Evolutionary conservation across 2,329 filamentous ascomycete species (phyloP).

Genomic region (Fusarium sp.): DNA sequence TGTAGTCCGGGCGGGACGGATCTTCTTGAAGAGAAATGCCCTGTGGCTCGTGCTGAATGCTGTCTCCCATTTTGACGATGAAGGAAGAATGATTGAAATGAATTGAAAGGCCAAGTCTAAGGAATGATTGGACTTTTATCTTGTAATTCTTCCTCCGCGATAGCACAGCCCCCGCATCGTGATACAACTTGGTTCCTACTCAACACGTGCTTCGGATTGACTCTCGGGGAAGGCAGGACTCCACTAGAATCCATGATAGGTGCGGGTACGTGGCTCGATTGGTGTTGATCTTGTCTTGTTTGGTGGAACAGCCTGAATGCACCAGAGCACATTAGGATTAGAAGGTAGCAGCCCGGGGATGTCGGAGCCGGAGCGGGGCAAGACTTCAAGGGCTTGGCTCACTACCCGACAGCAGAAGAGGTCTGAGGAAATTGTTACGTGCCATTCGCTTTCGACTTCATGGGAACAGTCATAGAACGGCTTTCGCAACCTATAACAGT

Average conservation of each 20-base stretch:
- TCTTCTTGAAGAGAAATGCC: slow-evolving; percentile 48
- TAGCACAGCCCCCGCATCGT: slow-evolving; percentile 18
- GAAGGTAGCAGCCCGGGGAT: slow-evolving; percentile 15
- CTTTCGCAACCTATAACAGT: too few relatives aligned
- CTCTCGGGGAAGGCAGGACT: neutral
- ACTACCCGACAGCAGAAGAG: neutral
- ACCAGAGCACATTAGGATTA: neutral
- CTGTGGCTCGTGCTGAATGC: slow-evolving; percentile 12
- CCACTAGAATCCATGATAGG: slow-evolving; percentile 28
- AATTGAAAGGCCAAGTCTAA: neutral
- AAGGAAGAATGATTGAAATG: neutral
- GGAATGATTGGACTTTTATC: slow-evolving; percentile 23
- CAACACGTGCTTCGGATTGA: slow-evolving; percentile 21
- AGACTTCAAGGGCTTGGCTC: neutral
- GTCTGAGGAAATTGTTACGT: neutral
- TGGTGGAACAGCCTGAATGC: neutral
- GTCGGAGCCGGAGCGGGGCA: slow-evolving; percentile 5
- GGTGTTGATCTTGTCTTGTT: slow-evolving; percentile 20
- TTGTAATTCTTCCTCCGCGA: neutral
- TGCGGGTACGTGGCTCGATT: slow-evolving; percentile 23
- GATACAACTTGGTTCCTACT: slow-evolving; percentile 12
- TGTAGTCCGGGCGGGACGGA: slow-evolving; percentile 54
- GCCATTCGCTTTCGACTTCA: neutral
- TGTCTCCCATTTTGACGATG: slow-evolving; percentile 30
- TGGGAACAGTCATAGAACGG: too few relatives aligned